Conservation (phyloP, 2,329 filamentous ascomycete genomes). For the Ceratocystis cacaofunesta region DNA sequence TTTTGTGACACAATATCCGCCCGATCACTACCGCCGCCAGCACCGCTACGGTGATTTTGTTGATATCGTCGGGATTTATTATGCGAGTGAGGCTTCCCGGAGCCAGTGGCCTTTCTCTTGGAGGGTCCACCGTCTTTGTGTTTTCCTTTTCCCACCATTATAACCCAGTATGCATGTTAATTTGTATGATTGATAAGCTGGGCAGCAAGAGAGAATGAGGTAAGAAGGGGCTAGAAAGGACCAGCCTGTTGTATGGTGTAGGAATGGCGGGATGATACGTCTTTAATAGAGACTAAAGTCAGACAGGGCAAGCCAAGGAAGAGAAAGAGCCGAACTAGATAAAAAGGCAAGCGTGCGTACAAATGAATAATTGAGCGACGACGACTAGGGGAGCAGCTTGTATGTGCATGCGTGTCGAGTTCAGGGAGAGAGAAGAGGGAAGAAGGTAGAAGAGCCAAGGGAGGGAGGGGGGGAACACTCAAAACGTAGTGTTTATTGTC, state of each 20-base stretch:
- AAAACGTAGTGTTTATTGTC: too few species aligned
- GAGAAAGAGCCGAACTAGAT: background rate
- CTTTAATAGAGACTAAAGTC: background rate
- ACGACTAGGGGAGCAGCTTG: too few species aligned
- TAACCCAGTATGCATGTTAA: slow-evolving; percentile 10
- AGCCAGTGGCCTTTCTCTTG: slow-evolving; percentile 2
- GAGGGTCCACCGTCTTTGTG: slow-evolving; percentile 1
- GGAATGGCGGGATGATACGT: background rate
- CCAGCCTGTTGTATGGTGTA: background rate
- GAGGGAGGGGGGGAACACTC: too few species aligned
- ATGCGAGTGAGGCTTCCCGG: background rate
- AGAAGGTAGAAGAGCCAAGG: background rate
- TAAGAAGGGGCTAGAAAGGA: background rate
- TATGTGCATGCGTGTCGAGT: background rate
- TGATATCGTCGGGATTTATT: background rate
- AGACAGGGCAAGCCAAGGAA: background rate
- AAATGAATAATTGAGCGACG: too few species aligned
- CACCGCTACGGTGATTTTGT: background rate
- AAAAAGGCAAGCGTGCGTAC: background rate
- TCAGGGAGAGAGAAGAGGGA: background rate
- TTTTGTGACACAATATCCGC: background rate
- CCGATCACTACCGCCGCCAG: background rate
- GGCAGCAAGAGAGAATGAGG: background rate
- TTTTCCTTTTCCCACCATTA: slow-evolving; percentile 8
- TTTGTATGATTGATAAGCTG: background rate